Evolutionary conservation across 2,329 filamentous ascomycete species (phyloP), one percentile per base, ranked within the genome.

Genomic region (Xylariaceae sp.): DNA sequence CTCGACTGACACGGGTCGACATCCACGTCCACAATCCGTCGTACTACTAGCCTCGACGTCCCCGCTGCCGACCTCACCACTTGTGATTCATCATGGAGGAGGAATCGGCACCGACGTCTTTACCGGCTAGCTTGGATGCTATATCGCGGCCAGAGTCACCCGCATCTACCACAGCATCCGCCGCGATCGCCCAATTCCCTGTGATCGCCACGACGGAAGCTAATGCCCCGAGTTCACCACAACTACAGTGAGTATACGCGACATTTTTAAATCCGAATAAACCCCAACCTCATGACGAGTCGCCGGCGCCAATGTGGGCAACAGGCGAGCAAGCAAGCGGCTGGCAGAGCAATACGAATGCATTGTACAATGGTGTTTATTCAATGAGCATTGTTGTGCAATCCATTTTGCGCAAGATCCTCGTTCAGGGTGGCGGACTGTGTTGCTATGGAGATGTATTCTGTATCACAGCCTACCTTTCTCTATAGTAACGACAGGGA

Each of bases 141-240:
- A 77, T 80, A 60, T 80, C 81, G 35, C 75, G 77, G 64, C 78
- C 78, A 18, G 77, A 75, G 65, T 80, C 80, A 11, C 49, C 49
- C 37, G 77, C 77, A 2, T 80, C 81, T 2, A 78, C 78, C 1
- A 73, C 76, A 17, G 74, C 73, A 15, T 77, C 66, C 30, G 75
- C 74, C n/a, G 77, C 68, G 34, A 69, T 76, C 58, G 73, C 75
- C 13, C 79, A 82, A 48, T 70, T 82, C 45, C 75, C 80, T 7
- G 76, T 74, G 39, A 77, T 82, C 37, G 73, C 77, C 10, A 73
- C 77, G 2, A 71, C 82, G 51, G 77, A 78, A 44, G 71, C 76
- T 30, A 75, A 71, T 49, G 74, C 73, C 34, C 70, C 73, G 15
- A 74, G 70, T 65, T 75, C 79, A 56, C 75, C 78, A 49, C 79